Evolutionary conservation across 2,329 filamentous ascomycete genomes (phyloP), one percentile per base, ranked within the genome.

Genomic region (Samsoniella hepiali): DNA sequence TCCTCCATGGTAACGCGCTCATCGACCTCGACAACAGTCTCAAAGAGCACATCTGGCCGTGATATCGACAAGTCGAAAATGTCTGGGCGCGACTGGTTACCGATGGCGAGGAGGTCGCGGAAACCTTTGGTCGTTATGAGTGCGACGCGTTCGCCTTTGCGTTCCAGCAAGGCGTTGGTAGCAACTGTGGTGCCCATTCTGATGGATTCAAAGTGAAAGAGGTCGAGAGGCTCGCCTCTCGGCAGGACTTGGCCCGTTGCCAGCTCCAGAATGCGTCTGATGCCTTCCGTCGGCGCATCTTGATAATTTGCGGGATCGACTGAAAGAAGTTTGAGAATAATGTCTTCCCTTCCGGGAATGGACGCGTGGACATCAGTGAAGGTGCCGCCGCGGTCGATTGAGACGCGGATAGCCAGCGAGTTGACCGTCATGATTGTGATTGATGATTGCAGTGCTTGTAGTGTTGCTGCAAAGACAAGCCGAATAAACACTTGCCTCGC

Each of bases 101-200:
- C 89, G 68, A 92, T 92, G 34, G 84, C 81, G 5, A 91, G 77
- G 67, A 88, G 87, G 70, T 92, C 89, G 66, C 86, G 85, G 77
- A 92, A 91, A 0, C 90, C 89, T 63, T 85, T 87, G 1, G 88
- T 91, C 0, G 89, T 87, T 1, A 92, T 80, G 69, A 92, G 81
- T 0, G 88, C 89, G 67, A 89, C 88, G 45, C 82, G 82, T 68
- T 91, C 88, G 31, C 90, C 90, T 72, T 91, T 91, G 47, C 89
- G 78, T 71, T 92, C 89, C 1, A 92, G 76, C n/a, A 92, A 75
- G 1, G 89, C 89, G 72, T 92, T 92, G 0, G 89, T 92, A 1
- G 89, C 89, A 2, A 92, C 89, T 0, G 89, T 92, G 0, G 90
- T 92, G n/a, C 90, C 89, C 88, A 91, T 91, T 29, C 89, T 85